Base-by-base conservation (phyloP, 2,329 filamentous ascomycete genomes). In the Aspergillus novoparasiticus region DNA sequence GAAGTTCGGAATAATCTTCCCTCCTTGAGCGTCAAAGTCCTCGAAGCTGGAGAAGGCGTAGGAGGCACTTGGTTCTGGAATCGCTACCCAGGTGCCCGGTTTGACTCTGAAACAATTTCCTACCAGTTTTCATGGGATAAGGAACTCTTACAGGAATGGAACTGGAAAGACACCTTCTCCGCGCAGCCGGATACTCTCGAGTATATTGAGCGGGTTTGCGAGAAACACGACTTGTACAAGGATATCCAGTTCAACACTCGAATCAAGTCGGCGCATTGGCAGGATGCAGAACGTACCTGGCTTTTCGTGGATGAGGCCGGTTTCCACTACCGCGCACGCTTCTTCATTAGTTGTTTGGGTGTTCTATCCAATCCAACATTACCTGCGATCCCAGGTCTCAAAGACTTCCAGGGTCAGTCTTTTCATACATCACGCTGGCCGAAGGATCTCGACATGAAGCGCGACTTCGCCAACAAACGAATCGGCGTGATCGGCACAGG, bases 41-140 rank as follows among this genome's bases (percentile, higher is more conserved):
- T 70, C 4, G 68, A 70, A 21, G 62, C 59, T 14, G 68, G 59
- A 1, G 50, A 34, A 1, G 56, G 56, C 0, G 51, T 63, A 76
- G 81, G 81, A 4, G 82, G 83, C 1, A 83, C 81, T 2, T 85
- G 83, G 82, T 77, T 74, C 60, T 80, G 78, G 79, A 83, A 83
- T 59, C 74, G 77, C 21, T 83, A 82, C 54, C 80, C 81, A 14
- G 81, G 81, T 3, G 80, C 81, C n/a, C 75, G 81, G 46, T 80
- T 82, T 57, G 82, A 84, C 60, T 81, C 80, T 0, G 80, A 83
- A 67, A 78, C 77, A 1, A 76, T 80, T n/a, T 79, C 79, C 0
- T 84, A 85, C 66, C 64, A 63, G 5, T 72, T 70, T 28, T 72
- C 69, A 1, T 72, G 65, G 43, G 67, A 69, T 14, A 63, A 65